A percentile compares a stretch with the other conserved stretches of the same genome.
phyloP scores from a whole-genome alignment of 179 eudicot species.

The Heliamphora ciliata region DNA sequence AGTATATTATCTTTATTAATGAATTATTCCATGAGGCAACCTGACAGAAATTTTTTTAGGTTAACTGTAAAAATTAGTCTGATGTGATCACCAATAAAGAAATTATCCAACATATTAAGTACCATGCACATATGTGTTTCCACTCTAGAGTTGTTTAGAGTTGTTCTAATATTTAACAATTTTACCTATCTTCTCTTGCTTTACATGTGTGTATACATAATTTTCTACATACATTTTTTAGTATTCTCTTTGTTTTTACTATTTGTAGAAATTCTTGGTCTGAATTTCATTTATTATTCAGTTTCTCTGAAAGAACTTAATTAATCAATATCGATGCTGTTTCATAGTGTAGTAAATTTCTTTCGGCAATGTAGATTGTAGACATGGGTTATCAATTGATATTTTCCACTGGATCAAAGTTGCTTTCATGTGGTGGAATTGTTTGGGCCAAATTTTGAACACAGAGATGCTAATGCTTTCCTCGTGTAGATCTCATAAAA shows the following conservation, averaged over 20 bases:
- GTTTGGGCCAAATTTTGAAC: not conserved
- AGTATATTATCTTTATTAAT: not conserved
- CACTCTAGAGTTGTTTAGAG: not conserved
- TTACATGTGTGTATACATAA: not conserved
- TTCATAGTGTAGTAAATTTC: too few species aligned
- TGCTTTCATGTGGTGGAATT: too few species aligned
- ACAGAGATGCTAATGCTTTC: slow-evolving; percentile 5
- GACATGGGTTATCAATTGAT: too few species aligned
- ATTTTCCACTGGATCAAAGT: too few species aligned
- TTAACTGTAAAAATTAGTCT: not conserved
- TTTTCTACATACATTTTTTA: not conserved
- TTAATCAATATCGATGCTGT: too few species aligned
- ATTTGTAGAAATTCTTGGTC: not conserved
- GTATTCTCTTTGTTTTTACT: not conserved
- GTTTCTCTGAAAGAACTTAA: too few species aligned
- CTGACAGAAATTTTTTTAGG: not conserved
- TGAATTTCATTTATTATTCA: too few species aligned
- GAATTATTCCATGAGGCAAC: not conserved
- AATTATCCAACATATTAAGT: not conserved
- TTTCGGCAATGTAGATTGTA: too few species aligned
- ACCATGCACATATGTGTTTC: not conserved
- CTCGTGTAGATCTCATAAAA: not conserved
- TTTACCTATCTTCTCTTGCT: slow-evolving; percentile 3
- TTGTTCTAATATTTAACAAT: not conserved
- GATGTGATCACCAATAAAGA: not conserved